Base-by-base conservation (phyloP, 2,329 filamentous ascomycete species). In the Penicillium sp. region DNA sequence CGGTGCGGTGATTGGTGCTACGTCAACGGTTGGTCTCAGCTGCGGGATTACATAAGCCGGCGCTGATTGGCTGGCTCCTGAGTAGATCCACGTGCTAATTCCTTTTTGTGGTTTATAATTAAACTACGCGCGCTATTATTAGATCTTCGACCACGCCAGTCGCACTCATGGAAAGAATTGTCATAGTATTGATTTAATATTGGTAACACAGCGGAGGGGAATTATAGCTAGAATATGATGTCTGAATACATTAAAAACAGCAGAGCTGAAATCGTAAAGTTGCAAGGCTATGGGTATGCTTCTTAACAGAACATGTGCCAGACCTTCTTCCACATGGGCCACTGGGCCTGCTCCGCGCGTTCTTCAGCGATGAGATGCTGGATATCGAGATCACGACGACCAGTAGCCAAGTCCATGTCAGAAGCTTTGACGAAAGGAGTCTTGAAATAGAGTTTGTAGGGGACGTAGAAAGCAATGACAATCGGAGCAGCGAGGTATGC, bases 401-500 rank as follows among this genome's bases (percentile, higher is more conserved):
- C 93, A 0, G 91, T 96, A 59, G 88, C 83, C 60, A 97, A 75
- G 72, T 97, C 92, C 86, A 97, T 95, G 61, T 95, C 87, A 51
- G 81, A 78, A 33, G 82, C 74, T 18, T 81, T 79, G 45, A 96
- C 80, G 57, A 90, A 79, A 1, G 79, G 75, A 1, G 91, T 95
- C 56, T 79, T 80, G 68, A 83, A 89, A 72, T 79, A 88, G 33
- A 94, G 16, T 75, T 96, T 96, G 74, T 96, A 93, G 0, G 72
- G 78, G 11, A 90, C 46, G 70, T 89, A 96, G 71, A 87, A 79
- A 0, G 65, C 45, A 18, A 85, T 59, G 38, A 84, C 78, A n/a
- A 86, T 74, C 0, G 81, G 81, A 0, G 77, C 76, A 8, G 83
- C 83, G 12, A 87, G 75, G 65, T 84, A 86, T 3, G 66, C 63